phyloP scores from a whole-genome alignment of 2,329 filamentous ascomycete species.

The Fusarium phyllophilum region DNA sequence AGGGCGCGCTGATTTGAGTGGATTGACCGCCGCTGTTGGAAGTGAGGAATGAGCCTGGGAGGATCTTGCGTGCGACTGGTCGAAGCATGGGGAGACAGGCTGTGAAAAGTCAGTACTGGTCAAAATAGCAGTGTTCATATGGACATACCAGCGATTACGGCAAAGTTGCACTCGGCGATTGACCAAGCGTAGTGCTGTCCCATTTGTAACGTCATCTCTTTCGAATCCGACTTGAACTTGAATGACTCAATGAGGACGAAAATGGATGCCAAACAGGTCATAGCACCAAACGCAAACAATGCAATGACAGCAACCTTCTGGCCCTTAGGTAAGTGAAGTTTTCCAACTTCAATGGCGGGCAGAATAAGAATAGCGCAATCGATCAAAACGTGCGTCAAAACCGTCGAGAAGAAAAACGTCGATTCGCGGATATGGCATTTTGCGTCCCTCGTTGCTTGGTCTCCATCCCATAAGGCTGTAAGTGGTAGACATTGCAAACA shows the following conservation, averaged over 20 bases:
- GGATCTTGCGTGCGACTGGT: slow-evolving; percentile 30
- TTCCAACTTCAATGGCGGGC: slow-evolving; percentile 46
- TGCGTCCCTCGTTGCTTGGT: slow-evolving; percentile 31
- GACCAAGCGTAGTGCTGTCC: slow-evolving; percentile 44
- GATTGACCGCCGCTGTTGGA: slow-evolving; percentile 26
- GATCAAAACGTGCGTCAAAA: slow-evolving; percentile 46
- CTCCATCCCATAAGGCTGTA: slow-evolving; percentile 47
- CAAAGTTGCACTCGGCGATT: slow-evolving; percentile 45
- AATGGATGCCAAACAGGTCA: slow-evolving; percentile 44
- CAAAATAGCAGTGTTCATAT: rapidly evolving
- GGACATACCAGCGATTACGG: slow-evolving; percentile 42
- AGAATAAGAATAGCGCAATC: slow-evolving; percentile 48
- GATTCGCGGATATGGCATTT: slow-evolving; percentile 46
- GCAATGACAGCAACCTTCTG: slow-evolving; percentile 46
- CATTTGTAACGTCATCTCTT: slow-evolving; percentile 42
- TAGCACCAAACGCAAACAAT: slow-evolving; percentile 45
- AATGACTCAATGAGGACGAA: slow-evolving; percentile 42
- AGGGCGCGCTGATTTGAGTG: slow-evolving; percentile 13
- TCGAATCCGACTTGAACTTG: slow-evolving; percentile 34
- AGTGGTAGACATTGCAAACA: slow-evolving; percentile 50
- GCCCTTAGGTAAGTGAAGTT: slow-evolving; percentile 42
- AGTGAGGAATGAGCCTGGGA: slow-evolving; percentile 33
- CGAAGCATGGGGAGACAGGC: slow-evolving; percentile 40
- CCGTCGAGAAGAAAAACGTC: slow-evolving; percentile 48
- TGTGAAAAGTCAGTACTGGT: not conserved